These are phyloP conservation scores for Phytophthora uliginosa DNA, from an alignment of 352 stramenopile species.

Conservation along the genomic window DNA sequence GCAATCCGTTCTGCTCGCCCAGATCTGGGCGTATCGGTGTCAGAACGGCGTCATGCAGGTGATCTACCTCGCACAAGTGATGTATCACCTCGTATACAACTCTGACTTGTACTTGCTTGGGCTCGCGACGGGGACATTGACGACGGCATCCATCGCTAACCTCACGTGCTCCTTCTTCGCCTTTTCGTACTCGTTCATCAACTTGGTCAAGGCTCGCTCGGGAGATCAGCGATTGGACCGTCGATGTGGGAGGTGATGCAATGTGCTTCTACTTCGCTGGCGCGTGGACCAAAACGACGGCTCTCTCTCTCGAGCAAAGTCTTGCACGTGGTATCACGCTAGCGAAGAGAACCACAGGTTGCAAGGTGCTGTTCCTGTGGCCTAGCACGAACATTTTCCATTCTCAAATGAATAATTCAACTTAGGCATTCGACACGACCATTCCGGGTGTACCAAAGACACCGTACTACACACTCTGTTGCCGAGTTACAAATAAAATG, in stretches of 20 bases:
- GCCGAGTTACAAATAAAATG: neutral
- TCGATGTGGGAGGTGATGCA: slow-evolving; percentile 30
- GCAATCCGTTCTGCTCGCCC: slow-evolving; percentile 27
- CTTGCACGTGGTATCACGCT: slow-evolving; percentile 1
- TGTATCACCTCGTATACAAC: slow-evolving; percentile 30
- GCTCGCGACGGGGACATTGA: slow-evolving; percentile 32
- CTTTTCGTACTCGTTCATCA: slow-evolving; percentile 28
- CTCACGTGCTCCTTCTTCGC: slow-evolving; percentile 34
- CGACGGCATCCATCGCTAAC: slow-evolving; percentile 25
- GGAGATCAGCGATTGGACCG: slow-evolving; percentile 32
- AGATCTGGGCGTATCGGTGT: slow-evolving; percentile 42
- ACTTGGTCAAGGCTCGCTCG: slow-evolving; percentile 23
- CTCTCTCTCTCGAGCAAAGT: neutral
- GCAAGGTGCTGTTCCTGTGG: neutral
- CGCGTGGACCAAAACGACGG: neutral
- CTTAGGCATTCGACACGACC: too few relatives aligned
- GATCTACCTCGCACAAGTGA: slow-evolving; percentile 28
- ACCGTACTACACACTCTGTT: neutral
- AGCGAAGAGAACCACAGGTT: neutral
- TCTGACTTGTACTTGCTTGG: slow-evolving; percentile 34
- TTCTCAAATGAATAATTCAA: neutral
- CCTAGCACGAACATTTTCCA: neutral
- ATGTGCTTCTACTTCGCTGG: slow-evolving; percentile 2
- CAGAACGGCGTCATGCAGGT: slow-evolving; percentile 37
- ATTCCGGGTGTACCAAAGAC: neutral